phyloP scores from a whole-genome alignment of 768 basidiomycete genomes.

The Trametes elegans region DNA sequence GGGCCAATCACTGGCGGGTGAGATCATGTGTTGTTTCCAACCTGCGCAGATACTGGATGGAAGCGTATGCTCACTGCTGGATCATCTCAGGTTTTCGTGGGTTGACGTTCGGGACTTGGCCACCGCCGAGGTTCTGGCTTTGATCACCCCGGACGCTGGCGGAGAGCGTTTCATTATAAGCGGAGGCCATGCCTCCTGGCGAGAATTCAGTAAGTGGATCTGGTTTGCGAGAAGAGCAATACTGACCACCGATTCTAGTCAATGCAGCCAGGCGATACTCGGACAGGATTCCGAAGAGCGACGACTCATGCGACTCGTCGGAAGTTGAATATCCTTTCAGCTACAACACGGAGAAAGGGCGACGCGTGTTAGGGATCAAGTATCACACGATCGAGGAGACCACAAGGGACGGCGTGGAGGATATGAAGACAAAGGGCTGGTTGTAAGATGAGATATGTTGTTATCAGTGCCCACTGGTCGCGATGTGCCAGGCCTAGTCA shows the following conservation, averaged over 20 bases:
- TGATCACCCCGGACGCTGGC: conserved; percentile 49
- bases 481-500: too few species aligned
- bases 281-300: conserved; percentile 1
- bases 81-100: background rate
- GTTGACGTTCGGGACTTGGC: conserved; percentile 58
- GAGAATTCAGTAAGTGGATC: conserved; percentile 10
- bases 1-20: background rate
- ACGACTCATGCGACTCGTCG: conserved; percentile 18
- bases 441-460: background rate
- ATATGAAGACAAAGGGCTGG: conserved; percentile 15
- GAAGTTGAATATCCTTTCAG: conserved; percentile 24
- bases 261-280: conserved; percentile 5
- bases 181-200: conserved; percentile 26
- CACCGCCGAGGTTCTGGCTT: conserved; percentile 47
- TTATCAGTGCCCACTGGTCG: too few species aligned
- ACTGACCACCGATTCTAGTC: background rate
- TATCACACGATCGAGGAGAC: conserved; percentile 20
- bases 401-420: conserved; percentile 21
- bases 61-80: background rate
- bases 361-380: conserved; percentile 21
- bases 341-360: conserved; percentile 37
- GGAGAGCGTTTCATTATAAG: conserved; percentile 56
- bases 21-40: background rate
- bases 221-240: too few species aligned
- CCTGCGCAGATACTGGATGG: background rate